These are phyloP conservation scores for Sclerotinia spermophila DNA, from an alignment of 2,329 filamentous ascomycete genomes.

Conservation along the genomic window DNA sequence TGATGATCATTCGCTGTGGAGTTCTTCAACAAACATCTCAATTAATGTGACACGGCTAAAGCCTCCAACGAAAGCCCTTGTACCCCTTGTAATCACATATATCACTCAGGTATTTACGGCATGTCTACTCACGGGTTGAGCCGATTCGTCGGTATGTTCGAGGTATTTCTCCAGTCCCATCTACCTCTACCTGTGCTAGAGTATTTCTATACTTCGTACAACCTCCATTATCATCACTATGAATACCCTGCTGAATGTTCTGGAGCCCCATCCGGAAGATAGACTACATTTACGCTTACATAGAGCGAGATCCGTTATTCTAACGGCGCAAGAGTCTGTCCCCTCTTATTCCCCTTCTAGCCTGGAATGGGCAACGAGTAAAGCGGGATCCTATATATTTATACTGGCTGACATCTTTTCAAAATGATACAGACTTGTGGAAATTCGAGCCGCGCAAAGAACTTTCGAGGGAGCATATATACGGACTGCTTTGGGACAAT, in stretches of 20 bases:
- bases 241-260: slow-evolving; percentile 25
- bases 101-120: neutral
- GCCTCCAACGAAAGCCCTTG: slow-evolving; percentile 1
- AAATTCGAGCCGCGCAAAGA: slow-evolving; percentile 89
- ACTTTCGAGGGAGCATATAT: slow-evolving; percentile 98
- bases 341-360: neutral
- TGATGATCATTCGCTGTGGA: slow-evolving; percentile 8
- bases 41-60: neutral
- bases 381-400: neutral
- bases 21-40: neutral
- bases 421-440: slow-evolving; percentile 59
- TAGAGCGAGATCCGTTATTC: slow-evolving; percentile 75
- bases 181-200: slow-evolving; percentile 7
- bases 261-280: slow-evolving; percentile 64
- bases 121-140: slow-evolving; percentile 17
- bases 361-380: neutral
- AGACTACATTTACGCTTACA: slow-evolving; percentile 77
- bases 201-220: slow-evolving; percentile 3
- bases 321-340: slow-evolving; percentile 66
- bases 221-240: slow-evolving; percentile 10
- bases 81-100: slow-evolving; percentile 1
- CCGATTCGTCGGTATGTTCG: slow-evolving; percentile 28
- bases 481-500: slow-evolving; percentile 88
- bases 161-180: slow-evolving; percentile 23
- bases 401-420: slow-evolving; percentile 4